Evolutionary conservation across 148 eudicot species (phyloP), one percentile per base, ranked within the genome.

Genomic region (Chenopodium album): DNA sequence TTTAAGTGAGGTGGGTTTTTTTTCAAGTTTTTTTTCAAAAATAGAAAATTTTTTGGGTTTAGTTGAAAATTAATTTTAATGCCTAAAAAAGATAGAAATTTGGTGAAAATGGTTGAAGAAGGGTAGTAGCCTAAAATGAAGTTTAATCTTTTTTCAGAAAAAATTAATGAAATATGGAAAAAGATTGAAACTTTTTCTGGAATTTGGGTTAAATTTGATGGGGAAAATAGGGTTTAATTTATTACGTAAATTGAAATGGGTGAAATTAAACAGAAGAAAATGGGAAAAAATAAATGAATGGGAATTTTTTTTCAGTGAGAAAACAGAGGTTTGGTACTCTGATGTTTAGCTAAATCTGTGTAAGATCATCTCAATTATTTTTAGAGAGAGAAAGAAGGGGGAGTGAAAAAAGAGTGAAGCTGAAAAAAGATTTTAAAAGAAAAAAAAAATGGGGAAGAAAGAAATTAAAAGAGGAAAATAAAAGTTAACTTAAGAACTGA

Each of bases 331-430:
- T 62, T 67, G 71, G 88, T 82, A 79, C 81, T 48, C 6, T 44
- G 44, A 59, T 86, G 89, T 78, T 76, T 79, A 79, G 85, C 89
- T 77, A 82, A 88, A 83, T 81, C 66, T 75, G 87, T 84, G 87
- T 56, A 84, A 86, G 81, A 78, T 87, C 76, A 80, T 75, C 47
- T 41, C 85, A 71, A 32, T 48, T 7, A 31, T 34, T 50, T 52
- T 9, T 60, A 71, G 82, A 78, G 78, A 86, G 70, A 80, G 54
- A 50, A 48, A 41, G 44, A 6, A 1, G 8, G 6, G 6, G 13
- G 26, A 26, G 26, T 62, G 67, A 76, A 68, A 69, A 75, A 59
- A 41, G 31, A 48, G 41, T 23, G 17, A 22, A 31, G 29, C 47
- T n/a, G 29, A 11, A n/a, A 75, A 65, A 2, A 7, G 8, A 41